Percentiles rank a stretch among this genome's conserved stretches.
These are phyloP conservation scores for Carex cristatella DNA, from an alignment of 176 grass and related monocot species.

Conservation along the genomic window DNA sequence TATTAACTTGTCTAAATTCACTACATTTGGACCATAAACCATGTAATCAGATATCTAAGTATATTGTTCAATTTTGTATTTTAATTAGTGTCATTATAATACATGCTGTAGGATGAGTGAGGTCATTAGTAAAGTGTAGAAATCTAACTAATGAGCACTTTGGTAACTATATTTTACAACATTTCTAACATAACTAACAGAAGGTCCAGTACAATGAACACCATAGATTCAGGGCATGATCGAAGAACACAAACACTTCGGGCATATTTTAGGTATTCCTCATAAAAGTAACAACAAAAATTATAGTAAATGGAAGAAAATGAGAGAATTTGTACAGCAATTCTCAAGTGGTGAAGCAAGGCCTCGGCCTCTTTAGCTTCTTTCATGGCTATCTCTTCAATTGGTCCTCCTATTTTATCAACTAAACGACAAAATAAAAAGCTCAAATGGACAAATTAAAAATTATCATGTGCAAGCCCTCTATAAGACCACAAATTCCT, in stretches of 20 bases:
- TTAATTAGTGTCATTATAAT: not conserved
- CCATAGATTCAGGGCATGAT: not conserved
- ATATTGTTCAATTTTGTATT: not conserved
- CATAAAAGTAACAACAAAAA: not conserved
- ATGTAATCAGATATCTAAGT: not conserved
- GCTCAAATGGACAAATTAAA: not conserved
- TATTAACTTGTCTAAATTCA: not conserved
- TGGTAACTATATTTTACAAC: not conserved
- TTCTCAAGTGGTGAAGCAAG: constrained; percentile 69
- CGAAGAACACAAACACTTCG: not conserved
- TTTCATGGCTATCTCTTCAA: constrained; percentile 89
- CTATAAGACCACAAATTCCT: not conserved
- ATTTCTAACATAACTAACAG: not conserved
- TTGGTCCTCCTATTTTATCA: constrained; percentile 60
- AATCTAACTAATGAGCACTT: not conserved
- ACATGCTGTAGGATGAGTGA: not conserved
- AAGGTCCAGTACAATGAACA: not conserved
- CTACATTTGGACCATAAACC: not conserved
- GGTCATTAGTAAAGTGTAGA: not conserved
- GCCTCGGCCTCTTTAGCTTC: constrained; percentile 68
- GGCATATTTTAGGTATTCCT: not conserved
- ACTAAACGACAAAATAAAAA: constrained; percentile 46
- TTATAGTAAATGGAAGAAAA: not conserved
- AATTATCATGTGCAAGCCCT: not conserved
- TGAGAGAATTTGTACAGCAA: constrained; percentile 53